Base-by-base conservation (phyloP, 352 stramenopile genomes). In the Phytophthora tubulina region DNA sequence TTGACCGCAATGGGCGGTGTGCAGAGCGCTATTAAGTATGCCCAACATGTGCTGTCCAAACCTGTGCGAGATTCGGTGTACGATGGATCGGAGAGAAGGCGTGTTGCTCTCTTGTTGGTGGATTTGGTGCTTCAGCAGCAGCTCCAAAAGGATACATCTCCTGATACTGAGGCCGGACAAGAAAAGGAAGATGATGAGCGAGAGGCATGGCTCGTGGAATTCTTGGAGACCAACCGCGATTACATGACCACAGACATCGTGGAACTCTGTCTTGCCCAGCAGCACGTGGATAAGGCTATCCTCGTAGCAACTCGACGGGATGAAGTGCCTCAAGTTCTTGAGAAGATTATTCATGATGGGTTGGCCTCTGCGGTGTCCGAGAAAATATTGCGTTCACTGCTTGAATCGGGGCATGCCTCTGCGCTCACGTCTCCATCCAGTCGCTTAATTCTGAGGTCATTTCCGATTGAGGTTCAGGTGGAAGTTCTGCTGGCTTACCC, bases 251-350 rank as follows among this genome's bases (percentile, higher is more conserved):
- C 77, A 3, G 81, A 82, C 9, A 86, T 94, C 17, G 68, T 95
- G 15, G 82, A 91, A 39, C 67, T 88, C 38, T 94, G 86, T 67
- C 78, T 94, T n/a, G 67, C 73, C 1, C 82, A 91, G 52, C 76
- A 91, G 39, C 80, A 90, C 17, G 79, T 92, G 32, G 85, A 93
- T 45, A 89, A 87, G 33, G 88, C 86, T 3, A 79, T 95, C n/a
- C 56, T 82, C 6, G 81, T 94, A 15, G 86, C 79, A 6, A 78
- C 71, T 17, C 56, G 63, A 11, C 80, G 86, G n/a, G 30, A 91
- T 21, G 50, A 83, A 15, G 80, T 93, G 8, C 67, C 67, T 4
- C 60, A 83, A 13, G 72, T 86, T 36, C 74, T 96, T 21, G 55
- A 75, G 21, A 90, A 90, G 41, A 81, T 96, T 48, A 56, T 90